Base-by-base conservation (phyloP, 129 eudicot species). In the Saposhnikovia divaricata region DNA sequence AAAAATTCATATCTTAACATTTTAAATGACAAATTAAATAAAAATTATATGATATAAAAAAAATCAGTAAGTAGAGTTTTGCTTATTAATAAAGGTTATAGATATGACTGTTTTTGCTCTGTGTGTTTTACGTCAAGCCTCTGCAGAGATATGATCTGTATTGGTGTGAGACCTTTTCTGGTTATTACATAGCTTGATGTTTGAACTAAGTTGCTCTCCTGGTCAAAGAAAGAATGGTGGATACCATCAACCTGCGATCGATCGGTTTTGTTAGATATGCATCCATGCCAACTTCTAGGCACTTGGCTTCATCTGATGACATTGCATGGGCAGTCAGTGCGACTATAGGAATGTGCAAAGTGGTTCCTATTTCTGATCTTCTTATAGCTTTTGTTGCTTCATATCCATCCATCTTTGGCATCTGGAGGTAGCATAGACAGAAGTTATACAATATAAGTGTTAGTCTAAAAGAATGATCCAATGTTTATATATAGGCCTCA, bases 391-490 rank as follows among this genome's bases (percentile, higher is more conserved):
- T 92, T 16, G 98, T 95, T 74, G 98, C 97, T 86, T 95, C 97
- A 44, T 95, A 95, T 1, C 98, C 98, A 80, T 95, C 98, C 98
- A 95, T 92, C 92, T 90, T 95, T 46, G 98, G 98, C 98, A 95
- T 95, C 97, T 95, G 85, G n/a, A 68, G 38, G 57, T 46, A 14
- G 44, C 48, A 28, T 44, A 78, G 11, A 73, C 50, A 85, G 4
- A 85, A 76, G 80, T 19, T 50, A 50, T 68, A 59, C 46, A 51
- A 40, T 71, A 4, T 70, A 28, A 34, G 25, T 70, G 19, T 70
- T 16, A 28, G 23, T 69, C 11, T 69, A 69, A 69, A 69, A 25
- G 39, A 63, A 63, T 63, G 27, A 21, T 55, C 63, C 6, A 55
- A 55, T 55, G 27, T 19, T 2, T 46, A 51, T 51, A 16, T 51